Percentiles rank a stretch among this genome's conserved stretches.
Evolutionary conservation across 2,329 filamentous ascomycete species (phyloP).

Genomic region (Colletotrichum nymphaeae): DNA sequence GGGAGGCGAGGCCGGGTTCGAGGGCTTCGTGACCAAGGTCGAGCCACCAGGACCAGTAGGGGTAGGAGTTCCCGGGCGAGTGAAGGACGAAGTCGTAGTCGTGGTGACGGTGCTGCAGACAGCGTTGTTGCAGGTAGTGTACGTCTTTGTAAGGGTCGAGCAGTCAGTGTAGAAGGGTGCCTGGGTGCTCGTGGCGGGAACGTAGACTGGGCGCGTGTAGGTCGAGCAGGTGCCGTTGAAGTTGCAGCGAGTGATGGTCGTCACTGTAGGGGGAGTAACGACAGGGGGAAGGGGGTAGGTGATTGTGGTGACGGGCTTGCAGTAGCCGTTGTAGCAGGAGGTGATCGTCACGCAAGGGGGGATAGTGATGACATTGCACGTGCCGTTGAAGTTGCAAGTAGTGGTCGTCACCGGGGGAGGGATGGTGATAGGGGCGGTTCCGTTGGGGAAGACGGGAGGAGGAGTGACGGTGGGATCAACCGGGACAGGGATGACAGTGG

Average conservation of each 20-base stretch:
- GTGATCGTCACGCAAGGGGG: neutral
- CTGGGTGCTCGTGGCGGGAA: neutral
- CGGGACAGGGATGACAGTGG: neutral
- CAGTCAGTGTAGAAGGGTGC: neutral
- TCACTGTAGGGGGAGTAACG: neutral
- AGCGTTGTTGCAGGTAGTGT: neutral
- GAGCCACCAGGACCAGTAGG: neutral
- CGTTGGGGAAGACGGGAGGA: neutral
- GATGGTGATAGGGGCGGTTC: neutral
- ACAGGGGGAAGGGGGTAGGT: neutral
- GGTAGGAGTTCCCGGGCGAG: neutral
- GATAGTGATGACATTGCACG: neutral
- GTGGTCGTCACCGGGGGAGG: neutral
- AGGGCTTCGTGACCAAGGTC: neutral
- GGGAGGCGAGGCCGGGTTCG: neutral
- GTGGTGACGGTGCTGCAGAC: neutral
- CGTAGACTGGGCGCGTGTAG: neutral
- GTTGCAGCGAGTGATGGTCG: neutral
- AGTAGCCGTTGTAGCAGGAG: neutral
- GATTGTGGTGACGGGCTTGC: neutral
- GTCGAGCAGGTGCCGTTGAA: neutral
- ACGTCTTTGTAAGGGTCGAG: neutral
- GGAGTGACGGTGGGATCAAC: neutral
- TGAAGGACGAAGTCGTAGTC: neutral
- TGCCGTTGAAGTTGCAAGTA: neutral